Evolutionary conservation across 2,329 filamentous ascomycete species (phyloP).

Genomic region (Didymella glomerata): DNA sequence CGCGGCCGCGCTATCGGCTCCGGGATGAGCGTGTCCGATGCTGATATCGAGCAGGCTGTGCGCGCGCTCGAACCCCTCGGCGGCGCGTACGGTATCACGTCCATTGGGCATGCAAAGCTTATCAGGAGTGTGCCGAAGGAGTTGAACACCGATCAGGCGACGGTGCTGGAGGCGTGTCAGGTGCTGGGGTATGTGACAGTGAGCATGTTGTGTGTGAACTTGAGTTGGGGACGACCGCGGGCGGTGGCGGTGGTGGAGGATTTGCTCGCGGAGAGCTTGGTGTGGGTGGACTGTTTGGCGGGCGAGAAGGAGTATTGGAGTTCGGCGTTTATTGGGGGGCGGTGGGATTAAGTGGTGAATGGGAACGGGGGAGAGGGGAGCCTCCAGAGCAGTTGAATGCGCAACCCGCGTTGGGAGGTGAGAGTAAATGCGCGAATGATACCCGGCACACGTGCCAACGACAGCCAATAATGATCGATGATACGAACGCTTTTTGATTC

Average conservation of each 20-base stretch:
- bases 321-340: slow-evolving; percentile 71
- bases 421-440: not conserved
- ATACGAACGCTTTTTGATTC: not conserved
- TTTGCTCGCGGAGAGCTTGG: slow-evolving; percentile 83
- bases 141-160: slow-evolving; percentile 91
- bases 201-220: slow-evolving; percentile 85
- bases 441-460: not conserved
- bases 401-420: not conserved
- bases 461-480: not conserved
- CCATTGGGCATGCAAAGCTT: slow-evolving; percentile 83
- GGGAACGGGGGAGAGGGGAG: not conserved
- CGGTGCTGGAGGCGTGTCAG: slow-evolving; percentile 89
- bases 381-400: too few species aligned
- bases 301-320: slow-evolving; percentile 95
- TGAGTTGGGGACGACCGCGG: slow-evolving; percentile 83
- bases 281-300: slow-evolving; percentile 91
- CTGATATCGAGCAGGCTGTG: slow-evolving; percentile 90
- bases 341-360: not conserved
- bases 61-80: slow-evolving; percentile 86
- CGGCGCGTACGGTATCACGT: slow-evolving; percentile 84
- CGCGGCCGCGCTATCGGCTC: slow-evolving; percentile 72
- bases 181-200: slow-evolving; percentile 89
- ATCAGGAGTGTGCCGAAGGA: slow-evolving; percentile 95
- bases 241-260: slow-evolving; percentile 93
- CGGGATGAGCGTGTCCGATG: slow-evolving; percentile 82